Evolutionary conservation across 2,329 filamentous ascomycete genomes (phyloP).

Genomic region (Coleophoma crateriformis): DNA sequence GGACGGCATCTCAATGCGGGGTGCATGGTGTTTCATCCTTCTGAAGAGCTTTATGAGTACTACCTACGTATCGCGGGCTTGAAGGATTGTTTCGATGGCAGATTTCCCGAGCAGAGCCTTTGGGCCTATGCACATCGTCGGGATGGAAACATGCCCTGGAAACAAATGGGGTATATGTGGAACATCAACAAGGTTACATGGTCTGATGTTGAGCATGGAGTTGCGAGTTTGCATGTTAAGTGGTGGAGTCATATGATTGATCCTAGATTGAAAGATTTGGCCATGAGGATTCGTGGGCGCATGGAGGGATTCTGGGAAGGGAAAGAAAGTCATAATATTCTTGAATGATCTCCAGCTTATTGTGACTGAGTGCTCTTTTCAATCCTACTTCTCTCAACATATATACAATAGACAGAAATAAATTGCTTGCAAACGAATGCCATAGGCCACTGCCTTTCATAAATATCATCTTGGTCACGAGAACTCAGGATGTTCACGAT

Average conservation of each 20-base stretch:
- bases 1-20: conserved; percentile 17
- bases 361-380: no score
- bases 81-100: conserved; percentile 28
- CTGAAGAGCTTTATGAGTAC: conserved; percentile 29
- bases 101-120: conserved; percentile 33
- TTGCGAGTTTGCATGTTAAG: conserved; percentile 30
- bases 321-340: background rate
- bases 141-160: conserved; percentile 33
- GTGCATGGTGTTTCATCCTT: conserved; percentile 32
- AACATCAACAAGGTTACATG: conserved; percentile 29
- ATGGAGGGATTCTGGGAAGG: background rate
- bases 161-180: conserved; percentile 30
- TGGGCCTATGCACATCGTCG: conserved; percentile 34
- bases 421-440: no score
- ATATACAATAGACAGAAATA: no score
- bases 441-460: no score
- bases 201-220: conserved; percentile 23
- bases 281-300: background rate
- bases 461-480: no score
- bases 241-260: conserved; percentile 25
- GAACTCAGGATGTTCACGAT: no score
- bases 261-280: background rate
- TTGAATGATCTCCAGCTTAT: no score
- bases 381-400: no score
- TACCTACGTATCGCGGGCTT: conserved; percentile 27